Conservation (phyloP, 768 basidiomycete species). For the Lentinus tigrinus region DNA sequence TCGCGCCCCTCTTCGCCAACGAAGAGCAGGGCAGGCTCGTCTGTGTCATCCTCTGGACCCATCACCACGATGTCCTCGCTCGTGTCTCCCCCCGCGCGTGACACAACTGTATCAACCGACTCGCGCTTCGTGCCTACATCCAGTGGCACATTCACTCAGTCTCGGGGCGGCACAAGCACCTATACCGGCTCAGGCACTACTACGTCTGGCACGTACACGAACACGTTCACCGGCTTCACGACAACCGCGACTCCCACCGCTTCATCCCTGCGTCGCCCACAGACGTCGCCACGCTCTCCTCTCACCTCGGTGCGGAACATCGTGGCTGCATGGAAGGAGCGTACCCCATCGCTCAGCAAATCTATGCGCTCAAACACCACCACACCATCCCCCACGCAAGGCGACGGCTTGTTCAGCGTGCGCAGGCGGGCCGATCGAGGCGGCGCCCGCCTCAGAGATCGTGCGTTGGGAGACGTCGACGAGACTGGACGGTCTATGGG, state of each 20-base stretch:
- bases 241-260: constrained; percentile 38
- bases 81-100: constrained; percentile 46
- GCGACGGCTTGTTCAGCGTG: constrained; percentile 53
- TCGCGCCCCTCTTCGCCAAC: constrained; percentile 51
- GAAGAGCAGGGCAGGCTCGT: constrained; percentile 38
- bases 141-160: constrained; percentile 37
- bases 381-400: constrained; percentile 21
- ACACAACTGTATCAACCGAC: constrained; percentile 25
- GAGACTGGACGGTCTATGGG: constrained; percentile 8
- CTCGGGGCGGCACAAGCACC: constrained; percentile 31
- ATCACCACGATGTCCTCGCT: constrained; percentile 38
- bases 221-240: constrained; percentile 37
- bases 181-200: constrained; percentile 27
- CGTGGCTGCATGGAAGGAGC: constrained; percentile 78
- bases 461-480: constrained; percentile 13
- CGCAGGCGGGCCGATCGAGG: constrained; percentile 41
- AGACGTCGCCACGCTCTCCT: constrained; percentile 66
- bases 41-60: constrained; percentile 20
- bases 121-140: constrained; percentile 26
- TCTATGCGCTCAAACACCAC: constrained; percentile 16
- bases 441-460: constrained; percentile 26
- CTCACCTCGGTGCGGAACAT: constrained; percentile 73
- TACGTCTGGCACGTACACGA: constrained; percentile 30
- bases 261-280: constrained; percentile 58
- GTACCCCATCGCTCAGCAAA: constrained; percentile 47